Evolutionary conservation across 2,329 filamentous ascomycete species (phyloP).

Genomic region (Alternaria hordeiaustralica): DNA sequence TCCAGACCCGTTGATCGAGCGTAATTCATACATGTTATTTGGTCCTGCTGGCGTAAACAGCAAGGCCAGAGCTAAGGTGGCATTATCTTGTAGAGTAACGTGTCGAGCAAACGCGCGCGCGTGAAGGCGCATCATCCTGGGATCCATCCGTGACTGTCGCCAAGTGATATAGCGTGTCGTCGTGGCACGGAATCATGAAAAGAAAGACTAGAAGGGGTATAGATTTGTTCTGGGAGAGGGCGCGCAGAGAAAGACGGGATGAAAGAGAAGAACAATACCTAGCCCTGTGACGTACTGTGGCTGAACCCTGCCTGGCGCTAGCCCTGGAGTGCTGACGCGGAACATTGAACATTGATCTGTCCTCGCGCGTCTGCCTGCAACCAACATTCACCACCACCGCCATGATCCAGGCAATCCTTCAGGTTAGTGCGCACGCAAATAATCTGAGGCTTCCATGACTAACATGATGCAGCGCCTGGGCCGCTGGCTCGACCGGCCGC

Average conservation of each 20-base stretch:
- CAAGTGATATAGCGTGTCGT: neutral
- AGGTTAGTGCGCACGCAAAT: conserved; percentile 22
- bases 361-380: conserved; percentile 25
- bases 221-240: neutral
- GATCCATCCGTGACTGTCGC: neutral
- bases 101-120: neutral
- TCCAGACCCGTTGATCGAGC: neutral
- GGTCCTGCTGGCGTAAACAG: neutral
- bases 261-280: neutral
- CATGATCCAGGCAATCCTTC: conserved; percentile 49
- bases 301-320: conserved; percentile 12
- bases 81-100: neutral
- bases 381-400: conserved; percentile 15
- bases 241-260: neutral
- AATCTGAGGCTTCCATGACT: conserved; percentile 7
- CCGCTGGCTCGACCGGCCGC: conserved; percentile 83
- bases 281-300: neutral
- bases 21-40: neutral
- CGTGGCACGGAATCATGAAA: neutral
- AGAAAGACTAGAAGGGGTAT: neutral
- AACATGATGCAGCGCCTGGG: conserved; percentile 67
- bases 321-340: conserved; percentile 6
- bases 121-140: neutral
- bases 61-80: neutral
- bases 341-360: conserved; percentile 22